phyloP scores from a whole-genome alignment of 139 green algal species.

The Ulvella scutata region DNA sequence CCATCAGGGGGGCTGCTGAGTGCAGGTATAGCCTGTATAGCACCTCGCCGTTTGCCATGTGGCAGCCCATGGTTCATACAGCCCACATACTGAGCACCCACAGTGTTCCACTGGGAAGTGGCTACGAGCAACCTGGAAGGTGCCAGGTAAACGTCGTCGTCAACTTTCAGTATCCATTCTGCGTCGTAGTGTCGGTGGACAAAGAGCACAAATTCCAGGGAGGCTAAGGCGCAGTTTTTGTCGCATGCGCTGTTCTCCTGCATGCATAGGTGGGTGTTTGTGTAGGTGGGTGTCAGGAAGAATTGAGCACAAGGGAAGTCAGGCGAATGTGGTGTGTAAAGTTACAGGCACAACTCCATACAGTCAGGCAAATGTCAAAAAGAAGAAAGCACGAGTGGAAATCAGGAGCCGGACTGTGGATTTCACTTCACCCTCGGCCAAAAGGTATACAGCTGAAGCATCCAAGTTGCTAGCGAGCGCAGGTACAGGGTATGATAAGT shows the following conservation, averaged over 20 bases:
- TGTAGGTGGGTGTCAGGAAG: too few species aligned
- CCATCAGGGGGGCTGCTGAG: background rate
- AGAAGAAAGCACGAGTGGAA: too few species aligned
- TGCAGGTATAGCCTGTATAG: background rate
- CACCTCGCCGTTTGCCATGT: background rate
- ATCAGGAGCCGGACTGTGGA: too few species aligned
- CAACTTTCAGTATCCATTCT: background rate
- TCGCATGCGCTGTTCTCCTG: background rate
- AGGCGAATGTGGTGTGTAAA: too few species aligned
- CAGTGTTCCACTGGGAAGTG: background rate
- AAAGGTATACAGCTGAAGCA: too few species aligned
- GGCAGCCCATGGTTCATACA: background rate
- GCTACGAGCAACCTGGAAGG: background rate
- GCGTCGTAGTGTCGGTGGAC: background rate
- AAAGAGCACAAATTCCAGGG: background rate
- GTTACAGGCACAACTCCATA: too few species aligned
- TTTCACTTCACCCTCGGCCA: too few species aligned
- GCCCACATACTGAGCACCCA: background rate
- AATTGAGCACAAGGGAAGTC: too few species aligned
- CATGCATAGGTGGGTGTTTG: too few species aligned
- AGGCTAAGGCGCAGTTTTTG: background rate
- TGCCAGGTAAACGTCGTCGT: background rate
- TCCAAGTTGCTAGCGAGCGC: too few species aligned
- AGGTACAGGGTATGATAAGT: too few species aligned
- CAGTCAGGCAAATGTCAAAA: too few species aligned